Conservation (phyloP, 805 yeast species). For the Phaffomyces opuntiae region DNA sequence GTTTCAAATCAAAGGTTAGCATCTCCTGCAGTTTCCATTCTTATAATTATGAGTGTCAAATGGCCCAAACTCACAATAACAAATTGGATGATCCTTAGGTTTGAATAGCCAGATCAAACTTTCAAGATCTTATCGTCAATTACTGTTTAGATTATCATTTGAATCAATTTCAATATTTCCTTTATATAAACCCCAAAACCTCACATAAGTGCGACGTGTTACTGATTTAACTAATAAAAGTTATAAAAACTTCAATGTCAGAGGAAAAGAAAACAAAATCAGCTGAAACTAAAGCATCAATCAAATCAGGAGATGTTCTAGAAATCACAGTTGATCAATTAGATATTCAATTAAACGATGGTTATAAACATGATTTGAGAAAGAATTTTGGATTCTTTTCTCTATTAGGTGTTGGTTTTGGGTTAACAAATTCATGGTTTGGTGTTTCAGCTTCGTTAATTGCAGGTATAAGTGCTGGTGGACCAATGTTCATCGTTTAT, state of each 20-base stretch:
- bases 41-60: too few species aligned
- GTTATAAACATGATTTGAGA: constrained; percentile 13
- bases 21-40: too few species aligned
- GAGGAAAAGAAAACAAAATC: not conserved
- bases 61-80: too few species aligned
- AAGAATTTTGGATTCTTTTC: constrained; percentile 35
- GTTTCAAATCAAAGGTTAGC: too few species aligned
- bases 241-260: not conserved
- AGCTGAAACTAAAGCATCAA: not conserved
- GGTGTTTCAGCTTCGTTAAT: constrained; percentile 49
- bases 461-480: constrained; percentile 48
- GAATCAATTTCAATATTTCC: too few species aligned
- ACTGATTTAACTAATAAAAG: not conserved
- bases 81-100: too few species aligned
- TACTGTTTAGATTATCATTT: too few species aligned
- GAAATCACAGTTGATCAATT: constrained; percentile 2
- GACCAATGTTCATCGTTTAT: constrained; percentile 49
- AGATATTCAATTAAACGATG: constrained; percentile 2
- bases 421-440: constrained; percentile 53
- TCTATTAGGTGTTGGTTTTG: constrained; percentile 49
- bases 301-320: constrained; percentile 1
- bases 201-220: too few species aligned
- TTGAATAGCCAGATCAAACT: too few species aligned
- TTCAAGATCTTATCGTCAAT: too few species aligned
- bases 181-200: too few species aligned